Base-by-base conservation (phyloP, 345 rosid genomes). In the Balakata baccata region DNA sequence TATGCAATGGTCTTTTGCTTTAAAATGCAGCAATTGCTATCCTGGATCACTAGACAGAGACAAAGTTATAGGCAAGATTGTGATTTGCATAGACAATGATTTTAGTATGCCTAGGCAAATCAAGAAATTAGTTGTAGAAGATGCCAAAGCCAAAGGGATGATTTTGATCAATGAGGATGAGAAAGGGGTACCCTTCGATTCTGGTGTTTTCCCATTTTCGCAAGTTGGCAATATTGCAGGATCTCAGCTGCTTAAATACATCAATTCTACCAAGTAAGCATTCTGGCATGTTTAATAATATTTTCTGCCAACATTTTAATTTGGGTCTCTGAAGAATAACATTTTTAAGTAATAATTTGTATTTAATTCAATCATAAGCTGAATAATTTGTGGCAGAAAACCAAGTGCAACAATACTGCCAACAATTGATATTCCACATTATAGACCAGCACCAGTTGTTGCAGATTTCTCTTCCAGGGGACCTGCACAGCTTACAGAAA, bases 381-480 rank as follows among this genome's bases (percentile, higher is more conserved):
- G 47, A 43, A n/a, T 52, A 7, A 12, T 52, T 23, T 54, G 25
- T 62, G 66, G 56, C 79, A 90, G 95, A 81, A 79, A 79, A 13
- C 86, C 92, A 52, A 87, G 80, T 14, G 92, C 89, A 60, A 87
- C 87, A 4, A 84, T 90, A 69, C 84, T 84, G 63, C 77, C 92
- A 13, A 76, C 92, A 16, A 68, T 53, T 61, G 85, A 77, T 41
- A 74, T 87, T 70, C 76, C 71, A 18, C 69, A 59, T 29, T 56
- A 73, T 22, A 88, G 64, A 74, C 97, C 96, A 25, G 97, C 93
- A n/a, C 97, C 97, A 5, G 80, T 84, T n/a, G 88, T 89, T 68
- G 90, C 97, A 65, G 54, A 52, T 85, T 92, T 92, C 83, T 92
- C 97, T 49, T 90, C 97, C 5, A 85, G 93, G 79, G 97, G 97